A percentile compares a stretch with the other conserved stretches of the same genome.
Conservation (phyloP, 306 rosid genomes). For the Bauhinia variegata region DNA sequence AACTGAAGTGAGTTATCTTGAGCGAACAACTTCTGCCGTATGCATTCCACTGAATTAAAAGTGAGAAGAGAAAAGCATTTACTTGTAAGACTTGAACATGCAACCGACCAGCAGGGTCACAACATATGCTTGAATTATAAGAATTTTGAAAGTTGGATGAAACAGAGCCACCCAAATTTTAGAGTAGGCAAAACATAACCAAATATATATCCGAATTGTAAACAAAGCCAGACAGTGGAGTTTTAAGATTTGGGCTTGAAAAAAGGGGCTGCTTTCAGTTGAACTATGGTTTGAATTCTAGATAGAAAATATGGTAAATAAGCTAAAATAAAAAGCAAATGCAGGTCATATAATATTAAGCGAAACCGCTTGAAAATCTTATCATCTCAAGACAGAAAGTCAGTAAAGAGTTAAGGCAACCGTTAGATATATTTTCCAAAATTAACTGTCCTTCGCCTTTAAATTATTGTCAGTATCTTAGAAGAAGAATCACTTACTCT, state of each 20-base stretch:
- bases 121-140: constrained; percentile 19
- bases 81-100: constrained; percentile 11
- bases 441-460: constrained; percentile 12
- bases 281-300: background rate
- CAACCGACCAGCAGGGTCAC: background rate
- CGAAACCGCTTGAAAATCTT: constrained; percentile 13
- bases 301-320: constrained; percentile 16
- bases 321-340: constrained; percentile 14
- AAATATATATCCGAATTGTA: background rate
- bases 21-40: constrained; percentile 72
- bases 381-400: constrained; percentile 4
- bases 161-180: constrained; percentile 8
- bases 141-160: constrained; percentile 15
- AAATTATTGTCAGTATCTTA: constrained; percentile 36
- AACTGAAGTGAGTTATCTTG: constrained; percentile 69
- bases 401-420: constrained; percentile 14
- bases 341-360: constrained; percentile 12
- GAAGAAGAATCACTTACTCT: constrained; percentile 62
- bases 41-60: constrained; percentile 65
- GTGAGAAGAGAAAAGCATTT: constrained; percentile 22
- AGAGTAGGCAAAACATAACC: constrained; percentile 1
- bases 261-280: background rate
- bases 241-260: constrained; percentile 18
- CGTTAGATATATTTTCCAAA: constrained; percentile 8
- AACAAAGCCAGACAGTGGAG: background rate